Percentiles rank a stretch among this genome's conserved stretches.
Evolutionary conservation across 305 asterid species (phyloP).

Genomic region (Petunia hybrid): DNA sequence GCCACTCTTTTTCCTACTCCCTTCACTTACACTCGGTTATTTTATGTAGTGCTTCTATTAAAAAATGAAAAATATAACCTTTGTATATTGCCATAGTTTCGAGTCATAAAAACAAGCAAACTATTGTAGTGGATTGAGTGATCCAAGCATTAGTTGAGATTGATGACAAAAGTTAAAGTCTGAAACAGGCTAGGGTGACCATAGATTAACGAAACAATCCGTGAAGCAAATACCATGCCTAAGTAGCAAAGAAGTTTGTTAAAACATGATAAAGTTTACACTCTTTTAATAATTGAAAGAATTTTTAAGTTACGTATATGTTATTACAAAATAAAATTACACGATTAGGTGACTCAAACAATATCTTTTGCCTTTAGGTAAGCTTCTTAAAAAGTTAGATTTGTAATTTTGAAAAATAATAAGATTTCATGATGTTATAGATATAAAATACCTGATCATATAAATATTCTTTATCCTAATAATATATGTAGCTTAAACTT

Average conservation of each 20-base stretch:
- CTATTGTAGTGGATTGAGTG: constrained; percentile 7
- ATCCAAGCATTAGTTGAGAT: not conserved
- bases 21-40: not conserved
- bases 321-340: too few species aligned
- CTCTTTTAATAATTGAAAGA: too few species aligned
- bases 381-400: too few species aligned
- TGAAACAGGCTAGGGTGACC: constrained; percentile 9
- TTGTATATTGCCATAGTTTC: not conserved
- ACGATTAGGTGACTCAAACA: too few species aligned
- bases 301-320: too few species aligned
- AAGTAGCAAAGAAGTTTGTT: not conserved
- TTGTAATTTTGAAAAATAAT: too few species aligned
- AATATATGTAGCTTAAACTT: too few species aligned
- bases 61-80: not conserved
- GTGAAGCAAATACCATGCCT: constrained; percentile 15
- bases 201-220: constrained; percentile 9
- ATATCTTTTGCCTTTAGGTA: too few species aligned
- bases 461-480: too few species aligned
- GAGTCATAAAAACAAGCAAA: not conserved
- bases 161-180: constrained; percentile 16
- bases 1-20: constrained; percentile 18
- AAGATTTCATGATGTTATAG: too few species aligned
- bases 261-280: too few species aligned
- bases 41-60: not conserved
- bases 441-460: too few species aligned